These are phyloP conservation scores for Calonectria pseudoreteaudii DNA, from an alignment of 2,329 filamentous ascomycete species.

Conservation along the genomic window DNA sequence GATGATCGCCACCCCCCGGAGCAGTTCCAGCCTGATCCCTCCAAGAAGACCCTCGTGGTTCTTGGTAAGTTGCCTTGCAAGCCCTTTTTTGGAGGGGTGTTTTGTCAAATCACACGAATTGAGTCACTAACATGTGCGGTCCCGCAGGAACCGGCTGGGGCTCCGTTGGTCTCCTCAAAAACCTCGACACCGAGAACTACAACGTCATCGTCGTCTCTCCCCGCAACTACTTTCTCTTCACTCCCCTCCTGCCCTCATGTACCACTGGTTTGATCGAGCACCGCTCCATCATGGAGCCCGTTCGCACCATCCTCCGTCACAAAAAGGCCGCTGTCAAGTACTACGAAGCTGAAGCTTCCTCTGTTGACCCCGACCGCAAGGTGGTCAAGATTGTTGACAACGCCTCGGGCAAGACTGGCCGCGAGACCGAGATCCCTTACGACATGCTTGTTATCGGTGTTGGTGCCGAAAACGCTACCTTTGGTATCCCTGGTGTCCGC, in stretches of 20 bases:
- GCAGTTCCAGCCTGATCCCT: constrained; percentile 82
- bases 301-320: constrained; percentile 94
- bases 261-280: constrained; percentile 98
- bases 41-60: constrained; percentile 96
- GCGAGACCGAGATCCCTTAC: constrained; percentile 90
- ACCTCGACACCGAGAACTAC: constrained; percentile 98
- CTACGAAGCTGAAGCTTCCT: constrained; percentile 97
- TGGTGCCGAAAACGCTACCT: constrained; percentile 97
- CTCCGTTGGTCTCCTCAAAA: constrained; percentile 96
- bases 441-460: constrained; percentile 99
- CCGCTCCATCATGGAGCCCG: constrained; percentile 99
- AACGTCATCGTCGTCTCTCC: constrained; percentile 98
- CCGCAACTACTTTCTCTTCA: constrained; percentile 99
- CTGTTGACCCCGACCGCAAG: constrained; percentile 93
- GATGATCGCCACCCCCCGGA: constrained; percentile 83
- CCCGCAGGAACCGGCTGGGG: constrained; percentile 90
- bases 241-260: constrained; percentile 94
- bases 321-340: constrained; percentile 95
- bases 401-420: constrained; percentile 87
- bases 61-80: constrained; percentile 72
- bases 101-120: constrained; percentile 23
- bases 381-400: constrained; percentile 90
- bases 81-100: not conserved
- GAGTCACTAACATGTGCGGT: constrained; percentile 38
- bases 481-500: constrained; percentile 94